Evolutionary conservation across 352 stramenopile genomes (phyloP).

Genomic region (Phytophthora palmivora): DNA sequence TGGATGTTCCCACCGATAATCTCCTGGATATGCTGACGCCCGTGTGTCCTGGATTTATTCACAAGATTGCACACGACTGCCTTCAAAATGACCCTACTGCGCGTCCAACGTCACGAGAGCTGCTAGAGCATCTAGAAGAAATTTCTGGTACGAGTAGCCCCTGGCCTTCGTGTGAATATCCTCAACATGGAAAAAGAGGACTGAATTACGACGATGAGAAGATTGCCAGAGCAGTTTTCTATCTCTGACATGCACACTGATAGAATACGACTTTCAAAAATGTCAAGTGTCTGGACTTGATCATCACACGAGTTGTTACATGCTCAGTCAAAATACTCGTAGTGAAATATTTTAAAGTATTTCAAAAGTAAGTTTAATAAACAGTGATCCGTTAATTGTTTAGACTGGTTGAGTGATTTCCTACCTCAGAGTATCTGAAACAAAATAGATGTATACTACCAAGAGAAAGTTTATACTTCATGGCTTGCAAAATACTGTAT

Average conservation of each 20-base stretch:
- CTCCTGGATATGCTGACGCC: constrained; percentile 41
- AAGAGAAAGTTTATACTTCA: too few relatives aligned
- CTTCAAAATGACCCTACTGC: constrained; percentile 42
- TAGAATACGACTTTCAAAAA: background rate
- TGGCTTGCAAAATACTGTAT: constrained; percentile 39
- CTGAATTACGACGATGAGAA: constrained; percentile 18
- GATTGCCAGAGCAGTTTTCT: constrained; percentile 19
- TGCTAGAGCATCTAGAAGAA: constrained; percentile 32
- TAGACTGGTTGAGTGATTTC: too few relatives aligned
- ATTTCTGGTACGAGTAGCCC: constrained; percentile 20
- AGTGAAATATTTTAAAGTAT: background rate
- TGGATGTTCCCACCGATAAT: constrained; percentile 37
- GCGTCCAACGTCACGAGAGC: constrained; percentile 41
- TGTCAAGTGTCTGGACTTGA: too few relatives aligned
- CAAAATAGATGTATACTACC: too few relatives aligned
- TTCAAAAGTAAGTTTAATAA: too few relatives aligned
- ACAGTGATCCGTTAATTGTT: too few relatives aligned
- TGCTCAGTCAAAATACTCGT: too few relatives aligned
- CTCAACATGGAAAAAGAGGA: constrained; percentile 8
- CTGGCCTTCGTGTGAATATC: constrained; percentile 25
- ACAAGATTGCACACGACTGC: constrained; percentile 42
- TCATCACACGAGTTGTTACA: too few relatives aligned
- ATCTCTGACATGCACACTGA: constrained; percentile 6
- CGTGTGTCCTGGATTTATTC: constrained; percentile 49
- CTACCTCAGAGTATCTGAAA: too few relatives aligned